These are phyloP conservation scores for Roridomyces roridus DNA, from an alignment of 768 basidiomycete species.

Conservation along the genomic window DNA sequence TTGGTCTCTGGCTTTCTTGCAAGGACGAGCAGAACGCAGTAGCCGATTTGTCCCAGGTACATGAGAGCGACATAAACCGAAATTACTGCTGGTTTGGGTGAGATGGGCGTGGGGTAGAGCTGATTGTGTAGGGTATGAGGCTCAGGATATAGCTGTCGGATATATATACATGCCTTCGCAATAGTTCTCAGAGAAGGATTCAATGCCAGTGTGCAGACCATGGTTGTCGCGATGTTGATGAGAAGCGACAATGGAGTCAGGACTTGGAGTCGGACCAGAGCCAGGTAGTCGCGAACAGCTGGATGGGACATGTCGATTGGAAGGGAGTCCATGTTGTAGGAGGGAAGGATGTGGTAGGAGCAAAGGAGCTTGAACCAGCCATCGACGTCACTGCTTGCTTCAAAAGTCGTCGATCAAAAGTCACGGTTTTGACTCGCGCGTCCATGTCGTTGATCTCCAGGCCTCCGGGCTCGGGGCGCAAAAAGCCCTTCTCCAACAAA, in stretches of 20 bases:
- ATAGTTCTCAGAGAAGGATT: constrained; percentile 71
- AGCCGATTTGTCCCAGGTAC: constrained; percentile 76
- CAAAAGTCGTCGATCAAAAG: no score
- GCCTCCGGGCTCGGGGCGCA: constrained; percentile 41
- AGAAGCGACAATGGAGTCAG: constrained; percentile 85
- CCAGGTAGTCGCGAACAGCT: constrained; percentile 67
- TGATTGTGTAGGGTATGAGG: no score
- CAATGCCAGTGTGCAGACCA: constrained; percentile 72
- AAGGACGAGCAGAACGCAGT: constrained; percentile 79
- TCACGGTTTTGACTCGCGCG: constrained; percentile 18
- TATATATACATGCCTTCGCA: no score
- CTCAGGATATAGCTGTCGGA: no score
- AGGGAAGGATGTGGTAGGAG: not conserved
- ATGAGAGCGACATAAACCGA: constrained; percentile 65
- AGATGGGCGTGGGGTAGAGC: constrained; percentile 77
- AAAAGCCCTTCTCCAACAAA: constrained; percentile 48
- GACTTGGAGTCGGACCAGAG: constrained; percentile 82
- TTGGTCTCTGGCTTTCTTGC: constrained; percentile 83
- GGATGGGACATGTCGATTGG: constrained; percentile 68
- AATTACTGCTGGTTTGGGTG: constrained; percentile 65
- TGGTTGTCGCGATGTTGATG: constrained; percentile 74
- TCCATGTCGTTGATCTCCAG: constrained; percentile 58
- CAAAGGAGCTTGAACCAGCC: not conserved
- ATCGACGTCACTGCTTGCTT: no score
- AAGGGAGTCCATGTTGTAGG: constrained; percentile 53